phyloP scores from a whole-genome alignment of 164 flowering plant species.

The Amborella trichopoda region DNA sequence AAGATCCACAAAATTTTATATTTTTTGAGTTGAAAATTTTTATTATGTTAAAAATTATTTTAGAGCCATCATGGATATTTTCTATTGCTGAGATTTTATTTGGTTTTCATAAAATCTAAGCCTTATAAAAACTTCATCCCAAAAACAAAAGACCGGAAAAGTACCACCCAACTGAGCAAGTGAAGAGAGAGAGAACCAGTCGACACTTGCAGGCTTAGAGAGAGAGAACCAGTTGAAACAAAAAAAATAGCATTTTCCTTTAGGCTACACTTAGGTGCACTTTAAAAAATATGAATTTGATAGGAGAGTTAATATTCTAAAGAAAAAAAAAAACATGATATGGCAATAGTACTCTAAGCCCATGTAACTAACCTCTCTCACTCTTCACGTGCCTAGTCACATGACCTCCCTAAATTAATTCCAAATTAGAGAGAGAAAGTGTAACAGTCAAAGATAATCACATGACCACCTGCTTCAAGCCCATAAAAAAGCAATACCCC shows the following conservation, averaged over 20 bases:
- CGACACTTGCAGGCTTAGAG: not conserved
- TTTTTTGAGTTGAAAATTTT: too few species aligned
- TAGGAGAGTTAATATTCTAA: not conserved
- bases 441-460: slow-evolving; percentile 31
- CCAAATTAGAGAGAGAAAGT: slow-evolving; percentile 6
- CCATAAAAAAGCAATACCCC: not conserved
- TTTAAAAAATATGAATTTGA: not conserved
- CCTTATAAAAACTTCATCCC: too few species aligned
- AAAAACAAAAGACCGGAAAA: too few species aligned
- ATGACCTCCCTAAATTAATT: slow-evolving; percentile 15
- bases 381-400: slow-evolving; percentile 37
- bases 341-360: not conserved
- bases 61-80: too few species aligned
- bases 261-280: not conserved
- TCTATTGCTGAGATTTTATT: too few species aligned
- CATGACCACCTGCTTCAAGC: slow-evolving; percentile 29
- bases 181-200: not conserved
- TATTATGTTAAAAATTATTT: too few species aligned
- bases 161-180: not conserved
- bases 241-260: not conserved
- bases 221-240: not conserved
- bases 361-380: not conserved
- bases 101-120: too few species aligned
- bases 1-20: too few species aligned
- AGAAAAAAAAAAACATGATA: not conserved